Evolutionary conservation across 2,329 filamentous ascomycete species (phyloP).

Genomic region (Cladosporium sp.): DNA sequence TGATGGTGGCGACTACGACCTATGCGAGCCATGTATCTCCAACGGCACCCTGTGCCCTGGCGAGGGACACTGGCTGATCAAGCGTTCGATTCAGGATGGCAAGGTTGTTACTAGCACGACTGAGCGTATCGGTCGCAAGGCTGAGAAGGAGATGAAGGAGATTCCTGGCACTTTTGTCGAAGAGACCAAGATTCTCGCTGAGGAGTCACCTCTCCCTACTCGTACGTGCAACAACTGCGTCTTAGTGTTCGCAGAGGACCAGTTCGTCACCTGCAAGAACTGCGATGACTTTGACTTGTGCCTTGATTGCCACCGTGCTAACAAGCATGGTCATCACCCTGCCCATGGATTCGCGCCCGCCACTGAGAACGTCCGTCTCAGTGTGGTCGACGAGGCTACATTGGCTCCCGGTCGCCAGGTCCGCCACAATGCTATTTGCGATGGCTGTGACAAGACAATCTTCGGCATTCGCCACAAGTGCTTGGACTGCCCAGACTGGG

Average conservation of each 20-base stretch:
- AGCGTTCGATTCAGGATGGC: constrained; percentile 75
- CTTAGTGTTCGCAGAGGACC: constrained; percentile 60
- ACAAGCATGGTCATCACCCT: constrained; percentile 86
- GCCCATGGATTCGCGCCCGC: constrained; percentile 74
- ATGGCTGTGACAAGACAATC: constrained; percentile 87
- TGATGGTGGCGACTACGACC: constrained; percentile 88
- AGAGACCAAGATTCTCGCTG: constrained; percentile 38
- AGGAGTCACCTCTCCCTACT: constrained; percentile 39
- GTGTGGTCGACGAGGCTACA: constrained; percentile 59
- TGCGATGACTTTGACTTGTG: constrained; percentile 95
- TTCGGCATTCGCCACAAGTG: constrained; percentile 93
- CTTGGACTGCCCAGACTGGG: constrained; percentile 94
- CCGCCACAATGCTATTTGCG: constrained; percentile 84
- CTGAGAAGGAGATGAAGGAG: constrained; percentile 25
- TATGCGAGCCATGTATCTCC: constrained; percentile 76
- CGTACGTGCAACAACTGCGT: constrained; percentile 73
- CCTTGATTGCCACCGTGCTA: constrained; percentile 69
- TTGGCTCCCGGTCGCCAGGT: constrained; percentile 76
- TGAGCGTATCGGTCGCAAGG: constrained; percentile 68
- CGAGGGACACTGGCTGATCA: constrained; percentile 87
- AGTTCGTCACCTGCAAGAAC: constrained; percentile 78
- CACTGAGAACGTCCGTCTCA: constrained; percentile 58
- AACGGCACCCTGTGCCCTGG: constrained; percentile 72
- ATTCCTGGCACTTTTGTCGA: constrained; percentile 44
- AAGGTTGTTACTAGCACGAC: constrained; percentile 80